These are phyloP conservation scores for Lactarius sanguifluus DNA, from an alignment of 768 basidiomycete genomes.

Conservation along the genomic window DNA sequence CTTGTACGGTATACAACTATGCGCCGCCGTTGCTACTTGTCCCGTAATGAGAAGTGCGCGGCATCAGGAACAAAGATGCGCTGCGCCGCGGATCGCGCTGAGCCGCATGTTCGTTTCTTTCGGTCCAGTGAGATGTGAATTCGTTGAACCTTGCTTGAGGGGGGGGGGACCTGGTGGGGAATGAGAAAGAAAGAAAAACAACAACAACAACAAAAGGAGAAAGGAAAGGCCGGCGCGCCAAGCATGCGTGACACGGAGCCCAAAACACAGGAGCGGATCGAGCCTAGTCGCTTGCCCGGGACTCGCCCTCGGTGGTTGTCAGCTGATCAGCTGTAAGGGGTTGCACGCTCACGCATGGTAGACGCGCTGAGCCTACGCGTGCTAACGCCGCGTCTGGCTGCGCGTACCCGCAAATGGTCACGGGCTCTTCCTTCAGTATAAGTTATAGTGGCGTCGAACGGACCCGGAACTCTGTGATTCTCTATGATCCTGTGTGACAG, in stretches of 20 bases:
- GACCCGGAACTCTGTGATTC: neutral
- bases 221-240: neutral
- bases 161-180: neutral
- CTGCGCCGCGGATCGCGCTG: slow-evolving; percentile 18
- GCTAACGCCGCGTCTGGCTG: slow-evolving; percentile 18
- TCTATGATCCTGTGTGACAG: slow-evolving; percentile 8
- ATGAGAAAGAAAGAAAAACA: neutral
- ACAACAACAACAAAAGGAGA: neutral
- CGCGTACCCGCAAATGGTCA: slow-evolving; percentile 19
- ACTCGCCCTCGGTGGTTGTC: neutral
- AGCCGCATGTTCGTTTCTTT: neutral
- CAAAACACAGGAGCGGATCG: neutral
- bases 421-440: slow-evolving; percentile 17
- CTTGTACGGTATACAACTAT: neutral
- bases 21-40: neutral
- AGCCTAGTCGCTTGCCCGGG: slow-evolving; percentile 1
- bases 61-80: neutral
- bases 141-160: neutral
- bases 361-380: slow-evolving; percentile 24
- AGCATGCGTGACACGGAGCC: neutral
- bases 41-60: slow-evolving; percentile 2
- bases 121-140: neutral
- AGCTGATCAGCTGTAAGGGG: slow-evolving; percentile 10
- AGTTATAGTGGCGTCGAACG: slow-evolving; percentile 12
- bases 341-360: neutral